These are phyloP conservation scores for Cicer chorassanicum DNA, from an alignment of 306 rosid species.

Conservation along the genomic window DNA sequence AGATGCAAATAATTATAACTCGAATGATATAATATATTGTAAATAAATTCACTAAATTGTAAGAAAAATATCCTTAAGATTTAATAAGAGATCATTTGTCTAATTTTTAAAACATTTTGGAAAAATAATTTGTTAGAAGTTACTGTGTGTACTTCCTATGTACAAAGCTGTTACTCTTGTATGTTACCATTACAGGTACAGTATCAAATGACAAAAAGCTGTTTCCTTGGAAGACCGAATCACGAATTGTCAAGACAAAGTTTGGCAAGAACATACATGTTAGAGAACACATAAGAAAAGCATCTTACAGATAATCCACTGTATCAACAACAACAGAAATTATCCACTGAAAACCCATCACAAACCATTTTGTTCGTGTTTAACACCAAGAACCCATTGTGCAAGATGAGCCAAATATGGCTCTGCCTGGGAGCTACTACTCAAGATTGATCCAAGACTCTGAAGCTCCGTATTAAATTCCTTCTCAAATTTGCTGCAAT, in stretches of 20 bases:
- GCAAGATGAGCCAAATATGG: slow-evolving; percentile 89
- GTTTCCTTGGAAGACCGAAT: background rate
- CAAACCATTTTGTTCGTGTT: slow-evolving; percentile 57
- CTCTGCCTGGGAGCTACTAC: slow-evolving; percentile 82
- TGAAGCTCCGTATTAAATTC: slow-evolving; percentile 85
- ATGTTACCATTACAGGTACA: background rate
- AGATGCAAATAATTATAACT: background rate
- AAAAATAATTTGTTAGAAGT: background rate
- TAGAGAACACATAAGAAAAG: background rate
- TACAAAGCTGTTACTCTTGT: background rate
- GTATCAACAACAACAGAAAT: too few relatives aligned
- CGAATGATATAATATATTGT: background rate
- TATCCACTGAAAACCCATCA: slow-evolving; percentile 23
- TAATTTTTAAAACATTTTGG: too few relatives aligned
- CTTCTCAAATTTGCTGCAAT: slow-evolving; percentile 83
- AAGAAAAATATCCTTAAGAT: background rate
- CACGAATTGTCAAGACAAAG: background rate
- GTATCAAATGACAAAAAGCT: background rate
- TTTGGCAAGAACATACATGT: background rate
- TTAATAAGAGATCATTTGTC: background rate
- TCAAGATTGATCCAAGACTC: slow-evolving; percentile 78
- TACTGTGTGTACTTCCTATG: too few relatives aligned
- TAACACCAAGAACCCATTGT: slow-evolving; percentile 77
- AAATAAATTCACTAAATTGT: background rate
- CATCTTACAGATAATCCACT: slow-evolving; percentile 14